Percentiles rank a stretch among this genome's conserved stretches.
Evolutionary conservation across 257 asterid species (phyloP).

Genomic region (Solanum dulcamara): DNA sequence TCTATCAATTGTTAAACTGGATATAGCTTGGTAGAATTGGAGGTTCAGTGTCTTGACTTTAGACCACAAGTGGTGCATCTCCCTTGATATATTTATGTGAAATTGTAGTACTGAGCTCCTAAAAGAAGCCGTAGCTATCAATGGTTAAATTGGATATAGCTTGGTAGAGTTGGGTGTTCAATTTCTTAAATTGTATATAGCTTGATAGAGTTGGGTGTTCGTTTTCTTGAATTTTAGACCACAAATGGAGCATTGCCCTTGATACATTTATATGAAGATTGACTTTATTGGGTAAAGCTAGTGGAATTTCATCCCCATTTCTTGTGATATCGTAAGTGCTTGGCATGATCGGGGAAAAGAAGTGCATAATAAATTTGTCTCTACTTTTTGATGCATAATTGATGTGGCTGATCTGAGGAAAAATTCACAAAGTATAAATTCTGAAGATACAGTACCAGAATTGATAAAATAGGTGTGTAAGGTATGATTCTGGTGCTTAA

Average conservation of each 20-base stretch:
- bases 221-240: background rate
- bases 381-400: background rate
- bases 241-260: background rate
- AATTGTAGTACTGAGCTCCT: background rate
- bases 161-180: background rate
- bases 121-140: background rate
- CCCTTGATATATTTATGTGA: background rate
- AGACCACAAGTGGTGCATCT: background rate
- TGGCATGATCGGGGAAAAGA: background rate
- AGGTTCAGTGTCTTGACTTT: background rate
- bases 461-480: background rate
- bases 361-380: background rate
- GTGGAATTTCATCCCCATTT: background rate
- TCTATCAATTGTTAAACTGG: background rate
- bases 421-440: background rate
- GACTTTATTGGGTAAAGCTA: background rate
- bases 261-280: background rate
- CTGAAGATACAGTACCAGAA: background rate
- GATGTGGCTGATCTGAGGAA: background rate
- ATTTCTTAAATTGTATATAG: background rate
- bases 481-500: background rate
- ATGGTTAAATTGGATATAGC: background rate
- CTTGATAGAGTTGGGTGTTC: background rate
- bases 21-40: background rate
- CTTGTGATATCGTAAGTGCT: background rate